A percentile compares a stretch with the other conserved stretches of the same genome.
Conservation (phyloP, 2,329 filamentous ascomycete species). For the Plectosphaerella sp. region DNA sequence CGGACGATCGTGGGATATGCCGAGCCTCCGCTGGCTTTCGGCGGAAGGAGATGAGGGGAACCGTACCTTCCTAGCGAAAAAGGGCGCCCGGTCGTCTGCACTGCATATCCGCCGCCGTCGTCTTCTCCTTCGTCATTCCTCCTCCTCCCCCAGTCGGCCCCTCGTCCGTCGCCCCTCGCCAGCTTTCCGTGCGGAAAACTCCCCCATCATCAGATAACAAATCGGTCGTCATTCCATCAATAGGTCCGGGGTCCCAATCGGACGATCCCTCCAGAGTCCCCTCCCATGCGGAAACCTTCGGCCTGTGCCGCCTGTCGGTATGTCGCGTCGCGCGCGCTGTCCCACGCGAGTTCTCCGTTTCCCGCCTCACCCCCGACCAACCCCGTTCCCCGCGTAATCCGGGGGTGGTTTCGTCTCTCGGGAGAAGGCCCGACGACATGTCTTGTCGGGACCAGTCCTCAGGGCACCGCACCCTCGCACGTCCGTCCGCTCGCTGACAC, state of each 20-base stretch:
- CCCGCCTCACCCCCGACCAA: not conserved
- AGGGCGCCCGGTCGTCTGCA: no score
- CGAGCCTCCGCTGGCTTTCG: not conserved
- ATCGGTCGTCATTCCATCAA: not conserved
- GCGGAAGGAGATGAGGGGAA: no score
- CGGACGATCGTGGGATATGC: not conserved
- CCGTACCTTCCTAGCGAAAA: no score
- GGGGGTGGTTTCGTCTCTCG: no score
- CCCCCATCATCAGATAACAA: not conserved
- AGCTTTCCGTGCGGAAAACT: not conserved
- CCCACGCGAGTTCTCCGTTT: conserved; percentile 1
- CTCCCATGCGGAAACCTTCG: conserved; percentile 13
- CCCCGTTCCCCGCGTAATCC: not conserved
- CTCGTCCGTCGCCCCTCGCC: not conserved
- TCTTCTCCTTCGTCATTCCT: not conserved
- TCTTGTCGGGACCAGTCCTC: no score
- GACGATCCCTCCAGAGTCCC: not conserved
- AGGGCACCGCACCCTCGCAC: not conserved
- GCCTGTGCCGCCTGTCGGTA: conserved; percentile 14
- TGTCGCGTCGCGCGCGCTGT: not conserved
- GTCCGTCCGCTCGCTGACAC: conserved; percentile 5
- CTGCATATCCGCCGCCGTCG: not conserved
- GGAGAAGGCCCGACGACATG: no score
- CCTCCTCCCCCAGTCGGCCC: not conserved
- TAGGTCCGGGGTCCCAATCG: not conserved